Percentiles rank a stretch among this genome's conserved stretches.
These are phyloP conservation scores for Geranomyces michiganensis DNA, from an alignment of 192 early-diverging fungal genomes.

Conservation along the genomic window DNA sequence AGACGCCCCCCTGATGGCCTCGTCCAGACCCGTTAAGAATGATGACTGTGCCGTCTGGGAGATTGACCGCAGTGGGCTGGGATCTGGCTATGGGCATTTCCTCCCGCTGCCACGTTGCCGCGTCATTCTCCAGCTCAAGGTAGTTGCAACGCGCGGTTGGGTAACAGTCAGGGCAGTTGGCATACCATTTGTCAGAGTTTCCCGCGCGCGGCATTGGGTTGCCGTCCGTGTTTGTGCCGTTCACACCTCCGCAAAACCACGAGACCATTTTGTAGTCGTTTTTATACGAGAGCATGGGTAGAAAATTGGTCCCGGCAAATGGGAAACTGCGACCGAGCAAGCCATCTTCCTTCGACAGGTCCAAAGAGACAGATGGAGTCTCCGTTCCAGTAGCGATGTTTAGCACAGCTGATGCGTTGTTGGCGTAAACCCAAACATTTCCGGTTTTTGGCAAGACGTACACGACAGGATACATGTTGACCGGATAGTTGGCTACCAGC, in stretches of 20 bases:
- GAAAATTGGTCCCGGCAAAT: constrained; percentile 35
- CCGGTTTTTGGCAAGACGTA: constrained; percentile 31
- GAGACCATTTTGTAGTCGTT: constrained; percentile 35
- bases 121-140: constrained; percentile 31
- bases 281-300: constrained; percentile 32
- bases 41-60: constrained; percentile 26
- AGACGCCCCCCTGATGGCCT: constrained; percentile 32
- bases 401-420: constrained; percentile 20
- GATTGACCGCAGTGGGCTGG: constrained; percentile 26
- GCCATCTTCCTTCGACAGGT: constrained; percentile 6
- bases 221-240: constrained; percentile 18
- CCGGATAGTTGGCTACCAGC: constrained; percentile 6
- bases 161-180: constrained; percentile 29
- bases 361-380: neutral
- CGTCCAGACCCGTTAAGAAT: constrained; percentile 21
- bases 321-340: constrained; percentile 31
- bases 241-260: constrained; percentile 47
- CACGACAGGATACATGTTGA: constrained; percentile 36
- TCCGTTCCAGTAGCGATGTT: constrained; percentile 13
- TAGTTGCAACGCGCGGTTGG: constrained; percentile 30
- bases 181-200: constrained; percentile 18
- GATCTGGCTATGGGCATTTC: constrained; percentile 32
- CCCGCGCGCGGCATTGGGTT: constrained; percentile 7
- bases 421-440: constrained; percentile 24
- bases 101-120: constrained; percentile 30